Evolutionary conservation across 2,329 filamentous ascomycete species (phyloP).

Genomic region (Didymella pinodella): DNA sequence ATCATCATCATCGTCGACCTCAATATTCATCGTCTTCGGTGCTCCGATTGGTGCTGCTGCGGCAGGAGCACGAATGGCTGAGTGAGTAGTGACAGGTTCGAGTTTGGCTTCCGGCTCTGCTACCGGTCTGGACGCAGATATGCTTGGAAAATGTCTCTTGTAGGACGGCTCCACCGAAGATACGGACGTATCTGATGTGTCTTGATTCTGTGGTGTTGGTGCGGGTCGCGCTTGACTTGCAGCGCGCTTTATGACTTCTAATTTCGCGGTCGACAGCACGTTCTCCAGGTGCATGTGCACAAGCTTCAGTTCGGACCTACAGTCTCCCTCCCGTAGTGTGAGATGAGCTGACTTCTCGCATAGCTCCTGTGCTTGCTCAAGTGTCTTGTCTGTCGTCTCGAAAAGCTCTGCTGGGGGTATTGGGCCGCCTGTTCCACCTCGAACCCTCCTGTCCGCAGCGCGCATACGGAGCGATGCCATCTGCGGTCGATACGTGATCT

Average conservation of each 20-base stretch:
- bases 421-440: conserved; percentile 16
- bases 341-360: conserved; percentile 90
- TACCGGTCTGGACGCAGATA: conserved; percentile 16
- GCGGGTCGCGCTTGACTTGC: conserved; percentile 27
- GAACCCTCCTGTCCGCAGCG: conserved; percentile 25
- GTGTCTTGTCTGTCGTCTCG: conserved; percentile 76
- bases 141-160: conserved; percentile 27
- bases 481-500: conserved; percentile 49
- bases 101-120: conserved; percentile 16
- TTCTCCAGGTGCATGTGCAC: conserved; percentile 71
- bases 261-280: conserved; percentile 67
- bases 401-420: conserved; percentile 40
- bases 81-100: conserved; percentile 11
- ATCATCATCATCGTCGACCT: conserved; percentile 48
- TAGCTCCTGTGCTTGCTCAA: conserved; percentile 81
- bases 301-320: conserved; percentile 75
- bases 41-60: conserved; percentile 13
- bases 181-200: conserved; percentile 29
- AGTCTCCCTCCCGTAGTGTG: conserved; percentile 87
- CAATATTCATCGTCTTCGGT: conserved; percentile 43
- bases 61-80: conserved; percentile 11
- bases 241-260: conserved; percentile 38
- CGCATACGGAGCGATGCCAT: conserved; percentile 45
- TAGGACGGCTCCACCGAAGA: conserved; percentile 27
- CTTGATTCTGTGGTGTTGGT: conserved; percentile 24